Conservation (phyloP, 2,329 filamentous ascomycete species). For the Stagonosporopsis vannaccii region DNA sequence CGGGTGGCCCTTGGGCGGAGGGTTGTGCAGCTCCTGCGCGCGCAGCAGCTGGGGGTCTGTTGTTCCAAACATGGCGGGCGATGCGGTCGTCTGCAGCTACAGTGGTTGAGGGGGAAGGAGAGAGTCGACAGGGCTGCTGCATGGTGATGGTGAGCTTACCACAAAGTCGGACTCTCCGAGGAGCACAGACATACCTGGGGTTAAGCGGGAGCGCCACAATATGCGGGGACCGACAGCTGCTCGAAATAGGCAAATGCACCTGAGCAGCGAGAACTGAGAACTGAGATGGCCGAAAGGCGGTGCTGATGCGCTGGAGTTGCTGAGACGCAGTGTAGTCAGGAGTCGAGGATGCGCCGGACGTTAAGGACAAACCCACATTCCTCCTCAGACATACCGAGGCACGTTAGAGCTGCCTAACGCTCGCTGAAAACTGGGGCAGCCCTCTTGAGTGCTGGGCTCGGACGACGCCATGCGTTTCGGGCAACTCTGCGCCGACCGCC, state of each 20-base stretch:
- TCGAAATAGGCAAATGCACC: constrained; percentile 1
- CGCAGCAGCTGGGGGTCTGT: constrained; percentile 40
- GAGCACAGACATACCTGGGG: constrained; percentile 16
- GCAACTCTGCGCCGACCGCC: constrained; percentile 6
- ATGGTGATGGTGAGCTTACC: constrained; percentile 5
- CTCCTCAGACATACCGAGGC: constrained; percentile 17
- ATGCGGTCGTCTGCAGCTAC: neutral
- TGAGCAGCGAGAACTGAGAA: neutral
- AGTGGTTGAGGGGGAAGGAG: neutral
- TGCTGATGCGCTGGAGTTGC: constrained; percentile 6
- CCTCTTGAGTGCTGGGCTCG: constrained; percentile 13
- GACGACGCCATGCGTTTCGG: constrained; percentile 6
- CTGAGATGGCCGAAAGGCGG: neutral
- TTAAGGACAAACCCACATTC: constrained; percentile 16
- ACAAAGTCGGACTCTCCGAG: constrained; percentile 4
- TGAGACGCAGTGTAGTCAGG: constrained; percentile 5
- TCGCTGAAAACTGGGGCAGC: constrained; percentile 4
- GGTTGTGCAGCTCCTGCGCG: constrained; percentile 60
- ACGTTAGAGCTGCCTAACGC: neutral
- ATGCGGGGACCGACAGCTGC: constrained; percentile 7
- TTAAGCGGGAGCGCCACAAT: constrained; percentile 6
- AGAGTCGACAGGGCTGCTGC: neutral
- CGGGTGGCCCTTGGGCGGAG: constrained; percentile 76
- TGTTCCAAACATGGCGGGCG: constrained; percentile 39
- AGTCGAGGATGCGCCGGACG: constrained; percentile 8